Evolutionary conservation across 257 asterid genomes (phyloP).

Genomic region (Nemophila menziesii): DNA sequence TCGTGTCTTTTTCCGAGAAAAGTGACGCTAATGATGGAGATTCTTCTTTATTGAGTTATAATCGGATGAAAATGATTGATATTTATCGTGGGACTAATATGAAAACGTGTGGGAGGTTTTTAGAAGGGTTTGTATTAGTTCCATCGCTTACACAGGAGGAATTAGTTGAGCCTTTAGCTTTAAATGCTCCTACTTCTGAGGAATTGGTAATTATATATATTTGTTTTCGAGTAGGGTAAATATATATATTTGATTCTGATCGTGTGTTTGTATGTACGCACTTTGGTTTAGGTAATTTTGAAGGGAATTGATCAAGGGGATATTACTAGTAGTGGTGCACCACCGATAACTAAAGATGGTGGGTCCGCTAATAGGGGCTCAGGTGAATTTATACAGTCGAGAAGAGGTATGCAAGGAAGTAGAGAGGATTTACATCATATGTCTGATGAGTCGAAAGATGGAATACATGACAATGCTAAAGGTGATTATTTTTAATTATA

Average conservation of each 20-base stretch:
- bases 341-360: slow-evolving; percentile 64
- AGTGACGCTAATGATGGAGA: slow-evolving; percentile 41
- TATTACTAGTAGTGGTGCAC: slow-evolving; percentile 70
- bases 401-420: slow-evolving; percentile 48
- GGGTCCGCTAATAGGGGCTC: slow-evolving; percentile 54
- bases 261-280: slow-evolving; percentile 11
- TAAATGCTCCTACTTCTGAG: slow-evolving; percentile 53
- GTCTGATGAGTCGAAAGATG: slow-evolving; percentile 48
- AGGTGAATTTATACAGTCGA: slow-evolving; percentile 51
- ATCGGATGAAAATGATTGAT: slow-evolving; percentile 60
- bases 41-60: slow-evolving; percentile 32
- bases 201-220: slow-evolving; percentile 49
- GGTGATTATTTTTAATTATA: slow-evolving; percentile 27
- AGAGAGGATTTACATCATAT: slow-evolving; percentile 48
- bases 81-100: slow-evolving; percentile 51
- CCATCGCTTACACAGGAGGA: slow-evolving; percentile 78
- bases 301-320: slow-evolving; percentile 91
- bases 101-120: slow-evolving; percentile 26
- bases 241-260: not conserved
- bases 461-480: slow-evolving; percentile 21
- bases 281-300: slow-evolving; percentile 48
- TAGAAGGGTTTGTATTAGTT: slow-evolving; percentile 38
- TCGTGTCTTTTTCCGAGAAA: slow-evolving; percentile 38
- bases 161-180: slow-evolving; percentile 61
- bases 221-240: not conserved